Percentiles rank a stretch among this genome's conserved stretches.
These are phyloP conservation scores for Polytrichum formosum DNA, from an alignment of 225 moss, liverwort and hornwort genomes.

Conservation along the genomic window DNA sequence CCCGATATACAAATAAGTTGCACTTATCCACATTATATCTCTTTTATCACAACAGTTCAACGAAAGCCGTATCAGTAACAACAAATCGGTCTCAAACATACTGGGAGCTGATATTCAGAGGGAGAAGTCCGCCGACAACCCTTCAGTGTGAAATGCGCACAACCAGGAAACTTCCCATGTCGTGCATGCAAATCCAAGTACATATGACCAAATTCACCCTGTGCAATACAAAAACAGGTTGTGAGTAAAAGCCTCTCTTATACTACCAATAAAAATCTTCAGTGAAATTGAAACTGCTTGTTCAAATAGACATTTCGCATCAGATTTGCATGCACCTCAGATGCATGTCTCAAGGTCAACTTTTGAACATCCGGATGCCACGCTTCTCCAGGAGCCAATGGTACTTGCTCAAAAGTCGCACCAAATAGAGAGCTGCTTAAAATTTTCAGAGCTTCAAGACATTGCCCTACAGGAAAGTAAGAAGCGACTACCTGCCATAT, in stretches of 20 bases:
- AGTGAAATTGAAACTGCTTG: too few relatives aligned
- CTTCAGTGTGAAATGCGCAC: conserved; percentile 97
- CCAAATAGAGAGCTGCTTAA: conserved; percentile 86
- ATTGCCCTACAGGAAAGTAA: conserved; percentile 89
- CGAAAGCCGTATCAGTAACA: too few relatives aligned
- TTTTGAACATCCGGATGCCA: conserved; percentile 98
- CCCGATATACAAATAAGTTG: too few relatives aligned
- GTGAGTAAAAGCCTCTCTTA: too few relatives aligned
- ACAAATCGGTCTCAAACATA: conserved; percentile 25
- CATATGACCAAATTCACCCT: conserved; percentile 93
- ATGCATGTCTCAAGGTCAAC: conserved; percentile 47
- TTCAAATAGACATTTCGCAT: too few relatives aligned
- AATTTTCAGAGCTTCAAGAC: conserved; percentile 84
- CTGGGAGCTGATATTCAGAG: conserved; percentile 91
- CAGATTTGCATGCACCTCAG: conserved; percentile 35
- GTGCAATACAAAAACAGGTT: conserved; percentile 9
- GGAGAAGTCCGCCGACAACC: conserved; percentile 81
- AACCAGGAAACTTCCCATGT: conserved; percentile 90
- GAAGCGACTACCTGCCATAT: conserved; percentile 83
- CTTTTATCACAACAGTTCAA: too few relatives aligned
- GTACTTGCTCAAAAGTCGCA: conserved; percentile 80
- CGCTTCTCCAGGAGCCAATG: conserved; percentile 80
- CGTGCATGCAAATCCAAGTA: conserved; percentile 93
- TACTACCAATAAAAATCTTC: too few relatives aligned
- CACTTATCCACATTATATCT: too few relatives aligned